A percentile compares a stretch with the other conserved stretches of the same genome.
Conservation (phyloP, 179 eudicot species). For the Silene coronaria region DNA sequence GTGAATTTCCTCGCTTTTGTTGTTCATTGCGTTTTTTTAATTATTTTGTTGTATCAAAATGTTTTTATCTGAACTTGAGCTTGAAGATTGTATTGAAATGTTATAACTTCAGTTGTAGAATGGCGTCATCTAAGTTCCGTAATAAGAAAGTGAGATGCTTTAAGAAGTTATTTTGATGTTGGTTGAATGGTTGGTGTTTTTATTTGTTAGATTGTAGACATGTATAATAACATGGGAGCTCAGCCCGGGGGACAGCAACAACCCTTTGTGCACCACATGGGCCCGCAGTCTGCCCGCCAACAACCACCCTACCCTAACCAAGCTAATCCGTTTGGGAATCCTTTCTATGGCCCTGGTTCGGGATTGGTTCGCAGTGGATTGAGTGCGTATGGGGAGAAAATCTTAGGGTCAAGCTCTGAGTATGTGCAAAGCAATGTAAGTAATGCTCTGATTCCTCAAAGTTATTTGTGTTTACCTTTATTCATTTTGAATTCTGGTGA, state of each 20-base stretch:
- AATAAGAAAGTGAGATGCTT: neutral
- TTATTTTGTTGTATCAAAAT: neutral
- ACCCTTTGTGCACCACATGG: constrained; percentile 28
- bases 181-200: too few relatives aligned
- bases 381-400: constrained; percentile 85
- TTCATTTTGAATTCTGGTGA: too few relatives aligned
- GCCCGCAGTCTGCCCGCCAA: constrained; percentile 4
- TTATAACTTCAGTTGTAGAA: neutral
- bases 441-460: neutral
- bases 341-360: constrained; percentile 65
- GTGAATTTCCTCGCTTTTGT: neutral
- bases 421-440: constrained; percentile 87
- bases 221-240: constrained; percentile 34
- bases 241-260: constrained; percentile 49
- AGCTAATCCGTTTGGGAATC: constrained; percentile 63
- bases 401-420: constrained; percentile 80
- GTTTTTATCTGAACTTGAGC: neutral
- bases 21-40: neutral
- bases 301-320: constrained; percentile 37
- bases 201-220: constrained; percentile 18
- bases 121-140: neutral
- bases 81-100: neutral
- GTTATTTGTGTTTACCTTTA: neutral
- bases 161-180: neutral
- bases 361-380: constrained; percentile 75